Evolutionary conservation across 345 rosid genomes (phyloP), one percentile per base, ranked within the genome.

Genomic region (Salix caprea): DNA sequence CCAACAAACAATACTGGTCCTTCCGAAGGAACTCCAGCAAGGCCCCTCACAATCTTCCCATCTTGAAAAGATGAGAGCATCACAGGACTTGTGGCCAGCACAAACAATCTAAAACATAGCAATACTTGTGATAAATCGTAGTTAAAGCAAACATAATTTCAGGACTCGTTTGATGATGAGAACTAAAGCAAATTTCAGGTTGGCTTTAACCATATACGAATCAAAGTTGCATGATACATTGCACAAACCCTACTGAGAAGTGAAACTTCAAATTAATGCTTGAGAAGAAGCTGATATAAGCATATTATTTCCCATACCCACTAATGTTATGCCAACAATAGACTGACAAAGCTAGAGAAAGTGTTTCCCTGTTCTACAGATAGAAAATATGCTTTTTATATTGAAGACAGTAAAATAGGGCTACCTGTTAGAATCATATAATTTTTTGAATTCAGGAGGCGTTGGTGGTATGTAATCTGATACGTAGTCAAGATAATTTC

Each of bases 1-100:
- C 97, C 97, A 52, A 94, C 92, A 4, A 82, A 83, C 65, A 94
- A 75, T 64, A 92, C 96, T 5, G 98, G 96, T 67, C 97, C 97
- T 19, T 92, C 89, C 3, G 85, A 85, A 64, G 97, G 96, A 83
- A 92, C 34, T 44, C 97, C 98, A 1, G 83, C 89, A 7, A 94
- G 90, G 70, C 97, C 85, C 78, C 54, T 91, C 48, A 91, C 93
- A 67, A 94, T 62, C 74, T 71, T 84, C 73, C 97, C 97, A 69
- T 90, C 75, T 75, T 87, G 88, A 39, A 87, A 76, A 60, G 97
- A 91, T 83, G 96, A 91, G 10, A 94, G 84, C 90, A 90, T 84
- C 75, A 91, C 94, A 44, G 97, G 88, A 62, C 90, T 80, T 46
- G 78, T 75, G 74, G 80, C 83, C 65, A 28, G 64, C 62, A 69